phyloP scores from a whole-genome alignment of 2,329 filamentous ascomycete species.

The Hymenoscyphus infarciens region DNA sequence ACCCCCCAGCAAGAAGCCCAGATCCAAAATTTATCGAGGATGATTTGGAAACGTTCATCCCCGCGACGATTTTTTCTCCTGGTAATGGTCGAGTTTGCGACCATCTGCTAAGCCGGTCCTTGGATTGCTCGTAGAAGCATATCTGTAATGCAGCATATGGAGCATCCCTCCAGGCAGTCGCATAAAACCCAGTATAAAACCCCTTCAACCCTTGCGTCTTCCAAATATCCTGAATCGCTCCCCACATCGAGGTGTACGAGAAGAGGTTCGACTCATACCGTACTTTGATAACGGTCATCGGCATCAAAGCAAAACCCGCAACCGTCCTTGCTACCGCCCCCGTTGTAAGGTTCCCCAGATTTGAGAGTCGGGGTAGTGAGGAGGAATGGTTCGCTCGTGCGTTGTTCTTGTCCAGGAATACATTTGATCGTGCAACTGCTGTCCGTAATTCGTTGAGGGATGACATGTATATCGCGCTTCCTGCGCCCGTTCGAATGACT shows the following conservation, averaged over 20 bases:
- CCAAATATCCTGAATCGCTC: conserved; percentile 72
- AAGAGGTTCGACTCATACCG: conserved; percentile 90
- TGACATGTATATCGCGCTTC: conserved; percentile 91
- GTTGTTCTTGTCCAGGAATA: conserved; percentile 25
- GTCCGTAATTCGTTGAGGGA: conserved; percentile 81
- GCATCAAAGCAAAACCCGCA: conserved; percentile 90
- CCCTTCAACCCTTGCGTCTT: conserved; percentile 70
- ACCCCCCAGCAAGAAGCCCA: conserved; percentile 73
- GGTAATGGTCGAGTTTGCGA: conserved; percentile 27
- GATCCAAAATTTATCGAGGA: conserved; percentile 81
- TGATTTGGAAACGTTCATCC: conserved; percentile 40
- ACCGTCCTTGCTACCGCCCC: conserved; percentile 81
- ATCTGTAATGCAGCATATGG: conserved; percentile 96
- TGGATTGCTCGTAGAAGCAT: conserved; percentile 84
- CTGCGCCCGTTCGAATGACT: conserved; percentile 88
- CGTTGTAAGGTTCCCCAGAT: conserved; percentile 78
- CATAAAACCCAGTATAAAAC: conserved; percentile 91
- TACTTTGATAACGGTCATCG: conserved; percentile 93
- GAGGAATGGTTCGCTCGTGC: conserved; percentile 50
- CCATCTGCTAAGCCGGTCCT: conserved; percentile 51
- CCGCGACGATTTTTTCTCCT: conserved; percentile 17
- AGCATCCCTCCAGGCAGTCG: conserved; percentile 89
- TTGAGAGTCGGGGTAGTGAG: conserved; percentile 75
- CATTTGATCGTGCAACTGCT: conserved; percentile 48
- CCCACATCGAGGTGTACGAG: conserved; percentile 70